Base-by-base conservation (phyloP, 2,329 filamentous ascomycete genomes). In the Epichloe glyceriae region DNA sequence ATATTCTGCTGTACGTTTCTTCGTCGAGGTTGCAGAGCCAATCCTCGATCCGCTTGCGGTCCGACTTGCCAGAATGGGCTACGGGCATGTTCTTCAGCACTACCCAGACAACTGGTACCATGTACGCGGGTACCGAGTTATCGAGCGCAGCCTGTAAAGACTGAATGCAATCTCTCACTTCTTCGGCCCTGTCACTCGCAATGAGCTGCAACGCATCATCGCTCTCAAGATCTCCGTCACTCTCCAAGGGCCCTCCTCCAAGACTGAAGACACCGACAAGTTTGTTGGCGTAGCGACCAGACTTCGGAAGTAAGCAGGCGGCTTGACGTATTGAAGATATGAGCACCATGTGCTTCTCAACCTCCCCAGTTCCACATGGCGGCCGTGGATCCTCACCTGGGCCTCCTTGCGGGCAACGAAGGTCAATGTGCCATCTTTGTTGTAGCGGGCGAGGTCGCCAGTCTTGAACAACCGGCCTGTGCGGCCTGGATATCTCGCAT, bases 381-480 rank as follows among this genome's bases (percentile, higher is more conserved):
- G 78, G 42, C 80, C 80, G 30, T 71, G 68, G 15, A 80, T 60
- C 59, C 80, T 81, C 46, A 80, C 69, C 58, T 80, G 76, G 1
- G 67, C 68, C 56, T 80, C 76, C 55, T 75, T 75, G 40, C 77
- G 66, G 46, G 74, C 74, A 47, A 74, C 56, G 49, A 67, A 73
- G 2, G 62, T 55, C 20, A 74, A 58, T 10, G 54, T 55, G 17
- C 69, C 68, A 53, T 72, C 64, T 0, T 50, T 42, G 43, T 64
- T 57, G 41, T 67, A 65, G 53, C 48, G 37, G 39, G 56, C 46
- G 2, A 60, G 51, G 41, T 60, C 58, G 3, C 57, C 57, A 5
- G 58, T 58, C 38, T 55, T 55, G 47, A 59, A 60, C 7, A 60
- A 46, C 26, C 58, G 48, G 30, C 54, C 53, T n/a, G 39, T 38